Conservation (phyloP, 169 alveolate species). For the Plasmodium knowlesi region DNA sequence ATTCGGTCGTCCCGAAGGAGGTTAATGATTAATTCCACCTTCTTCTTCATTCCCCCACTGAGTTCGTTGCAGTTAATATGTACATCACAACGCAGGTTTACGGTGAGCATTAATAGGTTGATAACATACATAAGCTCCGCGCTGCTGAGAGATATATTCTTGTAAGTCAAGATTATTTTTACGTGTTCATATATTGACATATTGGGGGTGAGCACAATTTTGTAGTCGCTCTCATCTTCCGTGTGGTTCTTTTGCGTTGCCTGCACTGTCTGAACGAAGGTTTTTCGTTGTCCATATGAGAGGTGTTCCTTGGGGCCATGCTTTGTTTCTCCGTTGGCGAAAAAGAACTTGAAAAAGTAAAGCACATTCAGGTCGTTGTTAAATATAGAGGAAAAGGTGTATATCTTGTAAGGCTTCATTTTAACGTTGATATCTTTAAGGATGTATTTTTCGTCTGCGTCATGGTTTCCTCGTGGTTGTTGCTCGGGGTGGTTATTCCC, state of each 20-base stretch:
- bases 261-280: background rate
- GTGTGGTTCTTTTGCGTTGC: background rate
- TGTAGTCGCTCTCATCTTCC: slow-evolving; percentile 7
- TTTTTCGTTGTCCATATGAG: background rate
- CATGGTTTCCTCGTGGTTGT: background rate
- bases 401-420: slow-evolving; percentile 37
- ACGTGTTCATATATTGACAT: slow-evolving; percentile 72
- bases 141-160: slow-evolving; percentile 12
- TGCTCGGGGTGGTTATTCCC: background rate
- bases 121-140: slow-evolving; percentile 29
- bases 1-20: slow-evolving; percentile 26
- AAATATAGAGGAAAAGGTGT: slow-evolving; percentile 58
- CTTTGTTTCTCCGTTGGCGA: background rate
- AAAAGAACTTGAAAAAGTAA: slow-evolving; percentile 57
- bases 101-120: slow-evolving; percentile 40
- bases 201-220: slow-evolving; percentile 27
- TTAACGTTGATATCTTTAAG: slow-evolving; percentile 48
- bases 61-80: slow-evolving; percentile 30
- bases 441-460: slow-evolving; percentile 23
- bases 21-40: slow-evolving; percentile 37
- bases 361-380: slow-evolving; percentile 62
- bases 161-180: slow-evolving; percentile 27
- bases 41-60: slow-evolving; percentile 75
- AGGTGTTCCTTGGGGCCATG: background rate
- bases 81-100: slow-evolving; percentile 54